phyloP scores from a whole-genome alignment of 306 rosid species.

The Dalbergia oliveri region DNA sequence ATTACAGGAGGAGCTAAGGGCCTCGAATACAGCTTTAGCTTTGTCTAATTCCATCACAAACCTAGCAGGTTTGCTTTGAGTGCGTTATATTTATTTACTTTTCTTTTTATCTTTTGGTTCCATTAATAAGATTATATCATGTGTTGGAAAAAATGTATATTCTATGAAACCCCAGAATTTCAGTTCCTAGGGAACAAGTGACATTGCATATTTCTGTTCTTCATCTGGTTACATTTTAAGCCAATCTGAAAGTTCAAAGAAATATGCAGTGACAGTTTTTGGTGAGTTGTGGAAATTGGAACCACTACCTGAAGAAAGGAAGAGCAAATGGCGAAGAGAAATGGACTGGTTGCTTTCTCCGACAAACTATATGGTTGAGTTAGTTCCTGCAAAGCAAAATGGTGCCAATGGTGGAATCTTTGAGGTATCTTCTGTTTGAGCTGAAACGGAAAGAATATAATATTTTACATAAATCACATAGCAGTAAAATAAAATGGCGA shows the following conservation, averaged over 20 bases:
- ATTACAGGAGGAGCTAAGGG: slow-evolving; percentile 73
- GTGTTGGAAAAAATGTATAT: neutral
- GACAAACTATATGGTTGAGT: slow-evolving; percentile 89
- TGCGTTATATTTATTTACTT: neutral
- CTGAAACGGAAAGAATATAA: slow-evolving; percentile 4
- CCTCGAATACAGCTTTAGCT: slow-evolving; percentile 63
- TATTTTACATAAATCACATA: slow-evolving; percentile 12
- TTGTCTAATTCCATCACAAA: slow-evolving; percentile 80
- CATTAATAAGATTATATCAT: neutral
- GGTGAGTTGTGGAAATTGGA: slow-evolving; percentile 97
- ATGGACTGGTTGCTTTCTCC: slow-evolving; percentile 93
- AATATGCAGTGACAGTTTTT: slow-evolving; percentile 73
- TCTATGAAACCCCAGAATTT: slow-evolving; percentile 13
- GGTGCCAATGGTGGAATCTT: slow-evolving; percentile 76
- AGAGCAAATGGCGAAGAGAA: slow-evolving; percentile 79
- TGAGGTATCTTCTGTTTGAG: slow-evolving; percentile 66
- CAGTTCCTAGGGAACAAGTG: slow-evolving; percentile 7
- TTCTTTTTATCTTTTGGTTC: neutral
- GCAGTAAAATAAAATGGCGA: slow-evolving; percentile 19
- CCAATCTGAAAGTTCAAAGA: slow-evolving; percentile 10
- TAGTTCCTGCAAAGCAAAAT: slow-evolving; percentile 90
- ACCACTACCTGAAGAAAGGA: slow-evolving; percentile 83
- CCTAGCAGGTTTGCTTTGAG: slow-evolving; percentile 67
- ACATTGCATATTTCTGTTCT: slow-evolving; percentile 23
- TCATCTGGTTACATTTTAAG: slow-evolving; percentile 16